Percentiles rank a stretch among this genome's conserved stretches.
phyloP scores from a whole-genome alignment of 768 basidiomycete genomes.

The Mycena galopus region DNA sequence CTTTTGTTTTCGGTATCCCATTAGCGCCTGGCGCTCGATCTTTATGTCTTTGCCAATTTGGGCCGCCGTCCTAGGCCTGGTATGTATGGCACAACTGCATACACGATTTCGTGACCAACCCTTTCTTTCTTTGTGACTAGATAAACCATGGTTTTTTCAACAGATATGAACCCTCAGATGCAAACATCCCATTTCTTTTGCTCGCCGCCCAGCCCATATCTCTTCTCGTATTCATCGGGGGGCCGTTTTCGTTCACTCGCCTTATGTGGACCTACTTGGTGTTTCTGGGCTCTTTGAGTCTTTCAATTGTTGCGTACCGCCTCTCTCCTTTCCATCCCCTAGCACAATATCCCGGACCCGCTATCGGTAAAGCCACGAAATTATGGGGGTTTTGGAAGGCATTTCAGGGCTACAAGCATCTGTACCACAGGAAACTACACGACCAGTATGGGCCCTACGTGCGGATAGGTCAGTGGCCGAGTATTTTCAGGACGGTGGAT shows the following conservation, averaged over 20 bases:
- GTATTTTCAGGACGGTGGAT: not conserved
- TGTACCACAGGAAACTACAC: constrained; percentile 61
- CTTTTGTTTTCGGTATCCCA: too few relatives aligned
- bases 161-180: constrained; percentile 24
- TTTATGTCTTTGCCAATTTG: not conserved
- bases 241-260: not conserved
- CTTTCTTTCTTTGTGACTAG: not conserved
- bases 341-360: constrained; percentile 64
- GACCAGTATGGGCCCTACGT: constrained; percentile 69
- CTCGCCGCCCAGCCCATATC: constrained; percentile 4
- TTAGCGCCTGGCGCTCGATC: too few relatives aligned
- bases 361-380: constrained; percentile 55
- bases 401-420: constrained; percentile 57
- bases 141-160: constrained; percentile 15
- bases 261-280: constrained; percentile 17
- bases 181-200: constrained; percentile 9
- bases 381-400: constrained; percentile 51
- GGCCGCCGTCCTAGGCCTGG: constrained; percentile 4
- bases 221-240: not conserved
- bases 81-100: not conserved
- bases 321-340: constrained; percentile 69
- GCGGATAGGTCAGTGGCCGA: constrained; percentile 59
- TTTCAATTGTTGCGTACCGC: constrained; percentile 57
- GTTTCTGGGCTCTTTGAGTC: constrained; percentile 46
- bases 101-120: not conserved